Percentiles rank a stretch among this genome's conserved stretches.
Evolutionary conservation across 2,329 filamentous ascomycete genomes (phyloP).

Genomic region (Ascochyta fabae): DNA sequence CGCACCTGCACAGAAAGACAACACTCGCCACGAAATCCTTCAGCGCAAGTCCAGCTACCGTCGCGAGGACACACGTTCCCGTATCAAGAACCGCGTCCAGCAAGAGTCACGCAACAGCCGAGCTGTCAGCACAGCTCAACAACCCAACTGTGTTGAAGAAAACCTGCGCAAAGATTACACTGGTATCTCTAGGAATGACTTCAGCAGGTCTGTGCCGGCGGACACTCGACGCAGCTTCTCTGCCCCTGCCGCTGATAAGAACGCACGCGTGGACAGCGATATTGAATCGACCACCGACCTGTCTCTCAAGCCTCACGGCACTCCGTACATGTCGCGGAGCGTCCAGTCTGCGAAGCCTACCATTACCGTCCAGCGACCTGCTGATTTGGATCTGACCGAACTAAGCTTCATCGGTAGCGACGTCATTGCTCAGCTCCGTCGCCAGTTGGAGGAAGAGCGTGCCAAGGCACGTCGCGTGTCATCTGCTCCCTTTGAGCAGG

Average conservation of each 20-base stretch:
- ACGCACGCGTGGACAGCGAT: conserved; percentile 33
- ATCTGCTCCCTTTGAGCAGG: conserved; percentile 33
- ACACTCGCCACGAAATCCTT: conserved; percentile 23
- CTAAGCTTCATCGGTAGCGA: conserved; percentile 62
- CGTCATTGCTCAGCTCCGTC: conserved; percentile 62
- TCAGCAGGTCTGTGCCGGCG: conserved; percentile 21
- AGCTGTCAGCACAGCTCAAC: conserved; percentile 26
- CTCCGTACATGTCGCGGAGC: conserved; percentile 37
- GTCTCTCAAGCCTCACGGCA: conserved; percentile 44
- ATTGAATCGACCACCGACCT: conserved; percentile 50
- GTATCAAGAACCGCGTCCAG: conserved; percentile 42
- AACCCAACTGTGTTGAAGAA: conserved; percentile 25
- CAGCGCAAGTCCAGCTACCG: conserved; percentile 39
- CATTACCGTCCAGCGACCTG: conserved; percentile 36
- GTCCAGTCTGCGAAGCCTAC: conserved; percentile 24
- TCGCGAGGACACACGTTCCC: conserved; percentile 43
- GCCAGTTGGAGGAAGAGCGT: conserved; percentile 62
- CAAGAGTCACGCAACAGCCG: conserved; percentile 45
- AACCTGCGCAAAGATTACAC: conserved; percentile 36
- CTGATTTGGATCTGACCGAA: conserved; percentile 54
- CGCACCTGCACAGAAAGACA: conserved; percentile 24
- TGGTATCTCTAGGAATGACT: conserved; percentile 25
- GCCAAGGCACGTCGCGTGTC: conserved; percentile 47
- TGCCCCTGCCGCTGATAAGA: conserved; percentile 36
- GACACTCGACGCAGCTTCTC: conserved; percentile 38